These are phyloP conservation scores for Neonectria punicea DNA, from an alignment of 2,329 filamentous ascomycete genomes.

Conservation along the genomic window DNA sequence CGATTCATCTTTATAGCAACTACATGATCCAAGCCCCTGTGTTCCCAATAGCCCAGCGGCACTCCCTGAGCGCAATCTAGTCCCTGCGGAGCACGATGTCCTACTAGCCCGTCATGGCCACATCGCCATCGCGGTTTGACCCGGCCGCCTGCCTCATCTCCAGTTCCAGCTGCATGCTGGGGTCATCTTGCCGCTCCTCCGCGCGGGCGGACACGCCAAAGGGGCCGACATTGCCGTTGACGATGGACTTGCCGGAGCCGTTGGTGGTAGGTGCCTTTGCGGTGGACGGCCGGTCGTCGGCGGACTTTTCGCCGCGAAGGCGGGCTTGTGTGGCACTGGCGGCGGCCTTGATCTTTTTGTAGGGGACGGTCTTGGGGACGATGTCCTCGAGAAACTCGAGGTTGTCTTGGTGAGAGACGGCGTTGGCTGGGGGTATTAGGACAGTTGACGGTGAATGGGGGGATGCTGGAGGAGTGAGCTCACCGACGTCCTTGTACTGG, in stretches of 20 bases:
- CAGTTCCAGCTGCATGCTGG: constrained; percentile 64
- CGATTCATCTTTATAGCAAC: constrained; percentile 18
- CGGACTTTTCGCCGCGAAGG: constrained; percentile 53
- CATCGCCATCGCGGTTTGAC: constrained; percentile 59
- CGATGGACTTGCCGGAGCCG: constrained; percentile 43
- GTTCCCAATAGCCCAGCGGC: neutral
- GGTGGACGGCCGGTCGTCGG: constrained; percentile 36
- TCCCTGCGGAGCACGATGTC: neutral
- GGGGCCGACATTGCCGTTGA: constrained; percentile 42
- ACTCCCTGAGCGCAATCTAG: neutral
- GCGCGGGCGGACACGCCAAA: constrained; percentile 35
- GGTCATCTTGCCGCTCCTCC: constrained; percentile 52
- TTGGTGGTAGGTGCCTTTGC: constrained; percentile 34
- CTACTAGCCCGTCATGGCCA: constrained; percentile 68
- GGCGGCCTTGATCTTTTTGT: constrained; percentile 79
- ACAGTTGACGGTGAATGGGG: neutral
- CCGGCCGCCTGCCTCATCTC: constrained; percentile 62
- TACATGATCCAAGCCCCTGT: constrained; percentile 4
- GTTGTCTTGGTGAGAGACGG: constrained; percentile 88
- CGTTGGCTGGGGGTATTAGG: constrained; percentile 70
- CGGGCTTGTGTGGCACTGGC: constrained; percentile 61
- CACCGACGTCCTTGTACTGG: constrained; percentile 94
- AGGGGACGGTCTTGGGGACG: constrained; percentile 86
- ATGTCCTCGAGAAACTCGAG: constrained; percentile 94
- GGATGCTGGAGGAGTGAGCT: constrained; percentile 35